Evolutionary conservation across 176 grass and related monocot genomes (phyloP), one percentile per base, ranked within the genome.

Genomic region (Avena insularis): DNA sequence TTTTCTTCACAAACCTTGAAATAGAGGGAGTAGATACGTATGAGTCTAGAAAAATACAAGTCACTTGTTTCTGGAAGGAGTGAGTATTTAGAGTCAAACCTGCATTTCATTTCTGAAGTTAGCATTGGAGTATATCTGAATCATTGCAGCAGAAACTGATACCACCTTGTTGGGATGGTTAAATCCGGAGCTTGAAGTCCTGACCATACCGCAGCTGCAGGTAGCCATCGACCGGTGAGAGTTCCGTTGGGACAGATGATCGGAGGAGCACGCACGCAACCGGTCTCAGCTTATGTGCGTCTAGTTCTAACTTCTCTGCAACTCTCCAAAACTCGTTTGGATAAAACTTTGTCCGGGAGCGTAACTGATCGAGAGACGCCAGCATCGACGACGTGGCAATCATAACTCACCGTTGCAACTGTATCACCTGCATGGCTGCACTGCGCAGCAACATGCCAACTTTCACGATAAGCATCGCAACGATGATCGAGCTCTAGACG

Each of bases 191-290:
- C 21, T 50, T 50, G 71, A 51, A 50, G 12, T 76, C 3, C 3
- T 19, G 23, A 54, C 0, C 46, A 46, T 25, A 23, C 43, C 8
- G 48, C 17, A 54, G 73, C 72, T 27, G 51, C 12, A 4, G 11
- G 11, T 12, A 21, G 80, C 33, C 69, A 66, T 16, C 21, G 46
- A 20, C 5, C 13, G 78, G 53, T 31, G 13, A 19, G 11, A 40
- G 29, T 31, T 86, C 29, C 31, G 71, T 55, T 27, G 0, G 38
- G 12, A 8, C 48, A 46, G 60, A 79, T 1, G 25, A 36, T 74
- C 4, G 74, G 79, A 72, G 65, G 65, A 67, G 67, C 23, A 58
- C 13, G 49, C 19, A 91, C 85, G 89, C 89, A 84, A 91, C 75
- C 36, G 25, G 38, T 13, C 12, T 57, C 64, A 64, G 23, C 45